phyloP scores from a whole-genome alignment of 2,329 filamentous ascomycete genomes.

The Penicillium occitanis region DNA sequence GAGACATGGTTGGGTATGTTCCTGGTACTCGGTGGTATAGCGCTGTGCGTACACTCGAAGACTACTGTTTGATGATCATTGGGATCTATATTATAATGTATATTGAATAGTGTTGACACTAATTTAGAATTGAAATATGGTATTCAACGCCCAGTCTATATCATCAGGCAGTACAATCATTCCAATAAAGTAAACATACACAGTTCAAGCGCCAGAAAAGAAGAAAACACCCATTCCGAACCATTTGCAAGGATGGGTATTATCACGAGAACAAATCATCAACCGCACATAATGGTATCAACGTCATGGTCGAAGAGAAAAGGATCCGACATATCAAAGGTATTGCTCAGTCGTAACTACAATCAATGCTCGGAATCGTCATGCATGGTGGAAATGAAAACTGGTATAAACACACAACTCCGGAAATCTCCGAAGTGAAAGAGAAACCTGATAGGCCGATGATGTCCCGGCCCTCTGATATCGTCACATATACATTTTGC shows the following conservation, averaged over 20 bases:
- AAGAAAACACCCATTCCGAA: neutral
- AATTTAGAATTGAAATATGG: neutral
- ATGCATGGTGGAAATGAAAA: slow-evolving; percentile 5
- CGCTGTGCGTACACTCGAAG: slow-evolving; percentile 69
- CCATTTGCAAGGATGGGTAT: slow-evolving; percentile 6
- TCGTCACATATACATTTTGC: slow-evolving; percentile 10
- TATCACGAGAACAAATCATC: neutral
- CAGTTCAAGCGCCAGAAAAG: neutral
- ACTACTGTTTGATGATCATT: slow-evolving; percentile 15
- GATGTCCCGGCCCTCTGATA: neutral
- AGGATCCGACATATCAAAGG: slow-evolving; percentile 2
- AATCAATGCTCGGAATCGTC: slow-evolving; percentile 4
- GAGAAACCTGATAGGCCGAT: neutral
- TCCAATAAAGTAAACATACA: neutral
- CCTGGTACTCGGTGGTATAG: slow-evolving; percentile 76
- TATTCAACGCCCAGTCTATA: neutral
- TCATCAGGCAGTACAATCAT: neutral
- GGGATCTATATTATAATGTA: no score
- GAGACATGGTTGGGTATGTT: slow-evolving; percentile 83
- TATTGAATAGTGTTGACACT: no score
- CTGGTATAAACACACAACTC: neutral
- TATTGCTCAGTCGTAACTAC: neutral
- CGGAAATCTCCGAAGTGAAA: neutral
- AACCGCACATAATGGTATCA: slow-evolving; percentile 17
- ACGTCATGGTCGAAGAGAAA: slow-evolving; percentile 8